Conservation (phyloP, 225 moss, liverwort and hornwort genomes). For the Takakia lepidozioides region DNA sequence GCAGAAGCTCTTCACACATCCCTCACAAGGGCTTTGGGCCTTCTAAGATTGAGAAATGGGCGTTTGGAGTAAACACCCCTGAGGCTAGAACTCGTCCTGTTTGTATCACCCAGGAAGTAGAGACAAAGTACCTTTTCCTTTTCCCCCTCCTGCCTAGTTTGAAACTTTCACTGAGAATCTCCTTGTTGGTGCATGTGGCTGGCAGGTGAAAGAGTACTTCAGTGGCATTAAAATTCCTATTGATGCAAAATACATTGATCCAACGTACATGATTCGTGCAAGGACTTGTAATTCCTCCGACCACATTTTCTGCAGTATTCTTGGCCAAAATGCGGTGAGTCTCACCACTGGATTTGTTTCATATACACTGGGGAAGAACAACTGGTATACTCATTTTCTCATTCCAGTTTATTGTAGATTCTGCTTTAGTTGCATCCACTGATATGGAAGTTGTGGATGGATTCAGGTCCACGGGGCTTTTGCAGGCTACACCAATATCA, state of each 20-base stretch:
- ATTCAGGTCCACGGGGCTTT: conserved; percentile 86
- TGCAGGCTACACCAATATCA: conserved; percentile 82
- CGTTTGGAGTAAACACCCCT: too few relatives aligned
- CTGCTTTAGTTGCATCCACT: too few relatives aligned
- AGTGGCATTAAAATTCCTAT: conserved; percentile 40
- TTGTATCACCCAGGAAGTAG: too few relatives aligned
- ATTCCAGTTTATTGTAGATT: too few relatives aligned
- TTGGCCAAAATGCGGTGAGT: conserved; percentile 87
- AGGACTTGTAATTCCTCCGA: conserved; percentile 84
- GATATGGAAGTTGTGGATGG: too few relatives aligned
- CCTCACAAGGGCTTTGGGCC: too few relatives aligned
- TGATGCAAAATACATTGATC: conserved; percentile 86
- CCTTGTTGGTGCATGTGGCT: neutral
- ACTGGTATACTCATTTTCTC: neutral
- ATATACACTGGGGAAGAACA: neutral
- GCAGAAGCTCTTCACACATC: too few relatives aligned
- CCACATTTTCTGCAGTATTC: conserved; percentile 83
- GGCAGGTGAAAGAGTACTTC: conserved; percentile 76
- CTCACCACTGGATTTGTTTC: neutral
- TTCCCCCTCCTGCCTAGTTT: too few relatives aligned
- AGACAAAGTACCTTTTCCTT: too few relatives aligned
- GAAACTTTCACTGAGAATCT: too few relatives aligned
- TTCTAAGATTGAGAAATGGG: too few relatives aligned
- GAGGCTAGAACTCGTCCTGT: too few relatives aligned
- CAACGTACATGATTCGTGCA: conserved; percentile 92